Base-by-base conservation (phyloP, 768 basidiomycete genomes). In the Mycena belliarum region DNA sequence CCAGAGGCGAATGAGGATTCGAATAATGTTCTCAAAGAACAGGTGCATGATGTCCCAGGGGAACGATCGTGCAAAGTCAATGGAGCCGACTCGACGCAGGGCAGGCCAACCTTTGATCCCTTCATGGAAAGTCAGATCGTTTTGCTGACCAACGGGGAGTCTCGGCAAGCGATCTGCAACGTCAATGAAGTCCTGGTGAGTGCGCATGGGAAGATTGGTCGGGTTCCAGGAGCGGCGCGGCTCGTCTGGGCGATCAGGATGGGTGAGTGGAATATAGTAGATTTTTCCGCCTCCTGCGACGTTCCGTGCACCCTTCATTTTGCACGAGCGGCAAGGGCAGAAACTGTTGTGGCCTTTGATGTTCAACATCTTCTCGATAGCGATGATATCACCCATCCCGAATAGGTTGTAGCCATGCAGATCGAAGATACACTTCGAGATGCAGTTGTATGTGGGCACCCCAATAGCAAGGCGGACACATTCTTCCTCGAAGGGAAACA, bases 31-130 rank as follows among this genome's bases (percentile, higher is more conserved):
- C 55, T 81, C 78, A 40, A 68, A 72, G 26, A 81, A 56, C 0
- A 79, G 63, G 76, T 83, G 81, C 75, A 82, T 80, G 58, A 72
- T 74, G 49, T 81, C 79, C 64, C 72, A 76, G 0, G 78, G 77
- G 6, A 72, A 65, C 0, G 70, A 70, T 21, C 49, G 9, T 12
- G 76, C 66, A 62, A 70, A 69, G 24, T 68, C 51, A 18, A 75
- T 49, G 0, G 71, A 74, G 0, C 57, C 45, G 1, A 77, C 68
- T 0, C 53, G 23, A 2, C 49, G 35, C 20, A 78, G 64, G 0
- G 69, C 55, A 1, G 76, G 64, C 8, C 61, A 20, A 21, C 67
- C 68, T 21, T 70, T 69, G 55, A 75, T 70, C 6, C 77, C 74
- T 25, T 49, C 61, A 8, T 59, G 15, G 40, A 66, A 73, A 0